These are phyloP conservation scores for Penicillium glabrum DNA, from an alignment of 2,329 filamentous ascomycete species.

Conservation along the genomic window DNA sequence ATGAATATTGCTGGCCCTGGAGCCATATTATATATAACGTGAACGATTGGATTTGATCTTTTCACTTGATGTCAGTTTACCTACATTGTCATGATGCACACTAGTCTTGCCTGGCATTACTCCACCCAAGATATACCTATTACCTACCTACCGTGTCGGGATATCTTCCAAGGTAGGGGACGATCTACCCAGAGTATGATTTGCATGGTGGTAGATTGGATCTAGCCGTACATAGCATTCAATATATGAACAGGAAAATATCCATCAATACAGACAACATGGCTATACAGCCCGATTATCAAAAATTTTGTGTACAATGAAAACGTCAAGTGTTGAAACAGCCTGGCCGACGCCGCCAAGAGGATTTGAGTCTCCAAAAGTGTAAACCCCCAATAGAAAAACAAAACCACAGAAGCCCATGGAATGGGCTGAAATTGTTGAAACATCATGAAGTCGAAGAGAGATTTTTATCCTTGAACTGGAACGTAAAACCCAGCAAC, in stretches of 20 bases:
- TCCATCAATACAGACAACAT: slow-evolving; percentile 5
- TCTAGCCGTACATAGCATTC: slow-evolving; percentile 3
- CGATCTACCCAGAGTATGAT: background rate
- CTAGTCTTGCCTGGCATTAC: no score
- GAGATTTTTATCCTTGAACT: slow-evolving; percentile 1
- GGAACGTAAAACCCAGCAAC: background rate
- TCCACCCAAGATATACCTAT: no score
- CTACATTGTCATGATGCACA: no score
- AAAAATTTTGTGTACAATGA: slow-evolving; percentile 14
- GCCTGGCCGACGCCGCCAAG: slow-evolving; percentile 15
- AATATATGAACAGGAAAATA: slow-evolving; percentile 2
- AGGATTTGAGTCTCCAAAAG: slow-evolving; percentile 11
- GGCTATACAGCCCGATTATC: slow-evolving; percentile 6
- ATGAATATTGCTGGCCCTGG: no score
- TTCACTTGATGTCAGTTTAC: no score
- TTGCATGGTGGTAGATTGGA: background rate
- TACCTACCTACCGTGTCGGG: no score
- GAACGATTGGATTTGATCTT: no score
- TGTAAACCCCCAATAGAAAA: background rate
- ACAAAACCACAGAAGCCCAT: slow-evolving; percentile 4
- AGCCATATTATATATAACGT: no score
- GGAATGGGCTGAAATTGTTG: slow-evolving; percentile 11
- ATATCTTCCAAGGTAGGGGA: background rate
- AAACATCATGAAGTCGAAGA: slow-evolving; percentile 13
- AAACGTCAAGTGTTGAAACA: slow-evolving; percentile 29